Conservation (phyloP, 257 asterid genomes). For the Nicotiana obtusifolia region DNA sequence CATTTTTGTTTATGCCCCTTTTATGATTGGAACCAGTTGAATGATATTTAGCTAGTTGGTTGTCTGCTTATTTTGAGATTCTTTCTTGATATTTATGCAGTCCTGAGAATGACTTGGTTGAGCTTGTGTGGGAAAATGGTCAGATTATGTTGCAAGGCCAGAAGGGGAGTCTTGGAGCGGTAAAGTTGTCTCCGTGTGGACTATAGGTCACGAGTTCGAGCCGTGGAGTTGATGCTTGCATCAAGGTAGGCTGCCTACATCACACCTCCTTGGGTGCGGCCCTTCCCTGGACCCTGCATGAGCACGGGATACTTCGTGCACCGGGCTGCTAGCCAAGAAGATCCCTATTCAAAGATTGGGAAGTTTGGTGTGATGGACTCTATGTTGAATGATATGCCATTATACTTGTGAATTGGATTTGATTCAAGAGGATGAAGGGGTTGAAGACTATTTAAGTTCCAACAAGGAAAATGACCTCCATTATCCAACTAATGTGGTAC, state of each 20-base stretch:
- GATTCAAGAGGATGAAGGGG: slow-evolving; percentile 63
- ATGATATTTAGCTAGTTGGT: not conserved
- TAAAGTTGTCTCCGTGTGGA: too few species aligned
- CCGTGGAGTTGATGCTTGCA: too few species aligned
- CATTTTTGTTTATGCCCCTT: not conserved
- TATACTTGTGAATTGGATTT: slow-evolving; percentile 48
- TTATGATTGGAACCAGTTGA: slow-evolving; percentile 9
- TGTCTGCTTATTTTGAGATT: not conserved
- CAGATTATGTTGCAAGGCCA: slow-evolving; percentile 71
- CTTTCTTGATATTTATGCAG: slow-evolving; percentile 34
- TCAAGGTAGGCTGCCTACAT: too few species aligned
- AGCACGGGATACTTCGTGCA: too few species aligned
- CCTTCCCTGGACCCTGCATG: too few species aligned
- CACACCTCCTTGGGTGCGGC: too few species aligned
- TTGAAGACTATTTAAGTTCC: slow-evolving; percentile 22
- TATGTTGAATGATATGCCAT: slow-evolving; percentile 35
- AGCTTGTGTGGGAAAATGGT: slow-evolving; percentile 85
- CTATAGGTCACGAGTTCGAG: too few species aligned
- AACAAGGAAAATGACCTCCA: too few species aligned
- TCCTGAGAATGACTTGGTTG: slow-evolving; percentile 46
- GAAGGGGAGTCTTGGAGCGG: too few species aligned
- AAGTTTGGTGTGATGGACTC: slow-evolving; percentile 44
- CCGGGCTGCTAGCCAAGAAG: not conserved
- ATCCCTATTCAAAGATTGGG: slow-evolving; percentile 36
- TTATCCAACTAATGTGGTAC: slow-evolving; percentile 22